A percentile compares a stretch with the other conserved stretches of the same genome.
Evolutionary conservation across 306 rosid genomes (phyloP).

Genomic region (Lotus japonicus): DNA sequence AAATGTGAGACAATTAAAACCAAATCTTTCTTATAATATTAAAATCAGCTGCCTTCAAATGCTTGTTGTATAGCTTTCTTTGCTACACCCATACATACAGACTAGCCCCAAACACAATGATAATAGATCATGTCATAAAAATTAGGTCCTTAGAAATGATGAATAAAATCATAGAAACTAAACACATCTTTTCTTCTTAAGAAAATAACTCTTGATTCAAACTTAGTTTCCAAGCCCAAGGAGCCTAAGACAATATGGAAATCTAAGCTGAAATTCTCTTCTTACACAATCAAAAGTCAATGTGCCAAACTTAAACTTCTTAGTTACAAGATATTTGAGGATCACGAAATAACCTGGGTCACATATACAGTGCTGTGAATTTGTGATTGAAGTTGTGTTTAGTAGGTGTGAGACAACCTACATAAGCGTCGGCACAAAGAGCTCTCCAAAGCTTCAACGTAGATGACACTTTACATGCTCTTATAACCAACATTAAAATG

Average conservation of each 20-base stretch:
- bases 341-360: neutral
- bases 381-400: neutral
- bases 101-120: slow-evolving; percentile 1
- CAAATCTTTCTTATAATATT: neutral
- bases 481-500: neutral
- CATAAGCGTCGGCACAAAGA: neutral
- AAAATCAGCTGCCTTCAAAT: neutral
- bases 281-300: neutral
- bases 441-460: neutral
- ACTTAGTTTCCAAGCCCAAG: neutral
- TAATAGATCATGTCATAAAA: too few relatives aligned
- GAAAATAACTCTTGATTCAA: neutral
- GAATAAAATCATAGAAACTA: neutral
- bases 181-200: neutral
- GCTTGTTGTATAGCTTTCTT: neutral
- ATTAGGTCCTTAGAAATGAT: neutral
- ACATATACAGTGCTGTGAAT: neutral
- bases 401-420: neutral
- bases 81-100: neutral
- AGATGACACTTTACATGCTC: neutral
- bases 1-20: neutral
- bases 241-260: slow-evolving; percentile 5
- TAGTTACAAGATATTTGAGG: neutral
- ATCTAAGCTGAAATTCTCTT: neutral
- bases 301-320: neutral